A percentile compares a stretch with the other conserved stretches of the same genome.
Conservation (phyloP, 2,329 filamentous ascomycete genomes). For the Diaporthe helianthi region DNA sequence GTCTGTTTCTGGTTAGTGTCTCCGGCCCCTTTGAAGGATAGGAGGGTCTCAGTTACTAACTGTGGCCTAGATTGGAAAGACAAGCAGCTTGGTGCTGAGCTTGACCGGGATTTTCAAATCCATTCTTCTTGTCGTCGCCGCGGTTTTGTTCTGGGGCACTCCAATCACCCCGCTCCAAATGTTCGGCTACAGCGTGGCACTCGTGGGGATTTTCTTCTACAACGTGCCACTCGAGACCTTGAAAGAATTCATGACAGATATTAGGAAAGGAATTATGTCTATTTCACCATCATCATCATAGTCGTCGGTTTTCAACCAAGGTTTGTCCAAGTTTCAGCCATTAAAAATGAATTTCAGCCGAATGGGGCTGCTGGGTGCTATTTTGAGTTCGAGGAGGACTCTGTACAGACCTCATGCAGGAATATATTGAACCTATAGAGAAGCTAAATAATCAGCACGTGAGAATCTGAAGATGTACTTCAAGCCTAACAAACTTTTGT, state of each 20-base stretch:
- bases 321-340: background rate
- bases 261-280: background rate
- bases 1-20: constrained; percentile 79
- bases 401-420: background rate
- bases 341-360: background rate
- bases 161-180: constrained; percentile 74
- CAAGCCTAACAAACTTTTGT: background rate
- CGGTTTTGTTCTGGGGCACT: constrained; percentile 80
- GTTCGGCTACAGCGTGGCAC: constrained; percentile 78
- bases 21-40: background rate
- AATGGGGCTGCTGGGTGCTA: background rate
- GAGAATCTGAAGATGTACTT: background rate
- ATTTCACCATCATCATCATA: background rate
- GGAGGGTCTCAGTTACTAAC: constrained; percentile 29
- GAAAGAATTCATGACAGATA: constrained; percentile 5
- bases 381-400: too few relatives aligned
- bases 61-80: constrained; percentile 78
- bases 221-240: constrained; percentile 50
- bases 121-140: constrained; percentile 79
- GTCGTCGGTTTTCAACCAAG: too few relatives aligned
- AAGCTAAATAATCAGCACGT: too few relatives aligned
- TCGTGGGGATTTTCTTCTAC: constrained; percentile 58
- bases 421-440: background rate
- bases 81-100: constrained; percentile 84
- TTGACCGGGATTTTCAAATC: constrained; percentile 88